Evolutionary conservation across 2,329 filamentous ascomycete genomes (phyloP).

Genomic region (Dactylellina leptospora): DNA sequence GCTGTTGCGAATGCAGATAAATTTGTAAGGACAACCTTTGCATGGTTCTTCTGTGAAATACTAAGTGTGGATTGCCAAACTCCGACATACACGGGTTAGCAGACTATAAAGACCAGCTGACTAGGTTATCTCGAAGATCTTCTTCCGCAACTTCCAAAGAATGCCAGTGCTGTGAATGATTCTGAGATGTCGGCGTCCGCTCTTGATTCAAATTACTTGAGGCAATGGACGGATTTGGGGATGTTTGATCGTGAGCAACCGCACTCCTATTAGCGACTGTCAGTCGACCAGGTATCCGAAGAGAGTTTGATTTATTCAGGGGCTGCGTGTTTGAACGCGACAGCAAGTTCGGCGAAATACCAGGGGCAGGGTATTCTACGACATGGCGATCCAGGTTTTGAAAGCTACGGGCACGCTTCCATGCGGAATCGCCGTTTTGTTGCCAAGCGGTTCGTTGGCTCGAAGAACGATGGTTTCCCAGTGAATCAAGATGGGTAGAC

Average conservation of each 20-base stretch:
- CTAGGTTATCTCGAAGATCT: constrained; percentile 41
- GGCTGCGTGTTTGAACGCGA: constrained; percentile 9
- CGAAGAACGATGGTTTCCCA: constrained; percentile 14
- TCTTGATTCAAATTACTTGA: constrained; percentile 6
- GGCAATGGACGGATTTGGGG: background rate
- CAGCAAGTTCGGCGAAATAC: constrained; percentile 6
- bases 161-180: constrained; percentile 31
- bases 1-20: no score
- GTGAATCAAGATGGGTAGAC: constrained; percentile 5
- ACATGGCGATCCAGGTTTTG: constrained; percentile 31
- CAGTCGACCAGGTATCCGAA: background rate
- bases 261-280: background rate
- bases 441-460: constrained; percentile 23
- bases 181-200: constrained; percentile 4
- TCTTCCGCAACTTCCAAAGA: constrained; percentile 41
- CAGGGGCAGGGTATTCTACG: background rate
- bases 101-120: constrained; percentile 37
- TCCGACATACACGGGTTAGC: background rate
- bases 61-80: background rate
- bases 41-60: background rate
- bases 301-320: background rate
- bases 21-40: no score
- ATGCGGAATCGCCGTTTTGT: constrained; percentile 20
- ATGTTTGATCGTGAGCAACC: background rate
- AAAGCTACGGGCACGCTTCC: constrained; percentile 36